Evolutionary conservation across 1,284 basidiomycete genomes (phyloP), one percentile per base, ranked within the genome.

Genomic region (Polyporus tsugae): DNA sequence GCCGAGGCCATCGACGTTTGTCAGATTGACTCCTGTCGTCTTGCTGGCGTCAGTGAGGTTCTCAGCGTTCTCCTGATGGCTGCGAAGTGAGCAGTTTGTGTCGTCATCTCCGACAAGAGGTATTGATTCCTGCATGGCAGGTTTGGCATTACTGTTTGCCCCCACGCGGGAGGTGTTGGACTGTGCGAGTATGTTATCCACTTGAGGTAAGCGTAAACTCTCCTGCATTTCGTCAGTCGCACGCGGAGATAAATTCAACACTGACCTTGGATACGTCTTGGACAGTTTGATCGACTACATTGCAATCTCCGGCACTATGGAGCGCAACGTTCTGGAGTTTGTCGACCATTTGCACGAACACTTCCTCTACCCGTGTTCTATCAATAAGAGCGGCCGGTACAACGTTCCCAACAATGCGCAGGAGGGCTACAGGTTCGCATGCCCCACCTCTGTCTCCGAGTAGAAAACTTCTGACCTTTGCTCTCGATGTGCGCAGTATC

Each of bases 131-230:
- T 33, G 9, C 29, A n/a, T 25, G 15, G 35, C 52, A 93, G 91
- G 77, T 94, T 93, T 75, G 93, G 93, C 61, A 86, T 97, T 13
- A 90, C 93, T 0, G 95, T 98, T 9, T 97, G 95, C 78, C 96
- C 96, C 15, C 96, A 98, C 78, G 96, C 97, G 0, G 97, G 96
- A 53, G 96, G 96, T 73, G 96, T 98, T 49, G 97, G 97, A 5
- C 85, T 98, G 9, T 98, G 96, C 79, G 96, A 97, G 84, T 96
- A 97, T 79, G 94, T 95, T 36, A 94, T 96, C 74, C 94, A 96
- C 79, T 78, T 93, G 64, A 92, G 90, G 90, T 87, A 73, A 58
- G 55, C 35, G 81, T 71, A 42, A 25, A 58, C 60, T 52, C 46
- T n/a, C 44, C 10, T 46, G 22, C 29, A 13, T 44, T 29, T 22